Evolutionary conservation across 495 filamentous ascomycete genomes (phyloP).

Genomic region (Daldinia decipiens): DNA sequence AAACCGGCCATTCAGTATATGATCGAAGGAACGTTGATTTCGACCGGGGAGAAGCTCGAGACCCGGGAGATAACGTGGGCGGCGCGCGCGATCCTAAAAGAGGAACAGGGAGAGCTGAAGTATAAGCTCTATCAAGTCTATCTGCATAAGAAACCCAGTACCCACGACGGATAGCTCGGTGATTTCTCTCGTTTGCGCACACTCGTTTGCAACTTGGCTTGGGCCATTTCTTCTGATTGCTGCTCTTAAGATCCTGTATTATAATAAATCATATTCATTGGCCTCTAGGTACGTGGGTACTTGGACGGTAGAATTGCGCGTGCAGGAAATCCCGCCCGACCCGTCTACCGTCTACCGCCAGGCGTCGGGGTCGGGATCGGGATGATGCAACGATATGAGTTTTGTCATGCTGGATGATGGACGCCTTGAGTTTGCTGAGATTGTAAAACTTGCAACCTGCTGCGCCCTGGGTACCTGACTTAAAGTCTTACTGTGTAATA

Average conservation of each 20-base stretch:
- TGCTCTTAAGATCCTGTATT: neutral
- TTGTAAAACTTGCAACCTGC: constrained; percentile 1
- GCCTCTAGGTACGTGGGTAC: neutral
- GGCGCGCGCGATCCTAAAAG: constrained; percentile 39
- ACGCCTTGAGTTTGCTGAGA: constrained; percentile 9
- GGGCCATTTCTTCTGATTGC: neutral
- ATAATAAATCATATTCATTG: neutral
- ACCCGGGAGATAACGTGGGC: constrained; percentile 35
- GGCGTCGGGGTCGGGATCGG: no score
- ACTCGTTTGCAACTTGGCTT: neutral
- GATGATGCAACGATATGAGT: constrained; percentile 30
- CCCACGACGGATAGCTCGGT: neutral
- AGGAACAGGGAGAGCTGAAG: constrained; percentile 34
- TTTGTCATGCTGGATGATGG: constrained; percentile 23
- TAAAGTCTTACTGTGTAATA: no score
- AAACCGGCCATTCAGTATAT: constrained; percentile 46
- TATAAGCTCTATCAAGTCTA: constrained; percentile 48
- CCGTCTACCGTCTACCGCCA: neutral
- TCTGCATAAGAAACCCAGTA: constrained; percentile 27
- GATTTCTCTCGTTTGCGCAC: neutral
- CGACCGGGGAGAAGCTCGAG: constrained; percentile 30
- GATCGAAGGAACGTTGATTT: constrained; percentile 46
- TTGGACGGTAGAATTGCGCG: neutral
- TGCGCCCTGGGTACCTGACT: neutral
- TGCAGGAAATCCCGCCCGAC: neutral